Conservation (phyloP, 495 filamentous ascomycete species). For the Alectoria sarmentosa region DNA sequence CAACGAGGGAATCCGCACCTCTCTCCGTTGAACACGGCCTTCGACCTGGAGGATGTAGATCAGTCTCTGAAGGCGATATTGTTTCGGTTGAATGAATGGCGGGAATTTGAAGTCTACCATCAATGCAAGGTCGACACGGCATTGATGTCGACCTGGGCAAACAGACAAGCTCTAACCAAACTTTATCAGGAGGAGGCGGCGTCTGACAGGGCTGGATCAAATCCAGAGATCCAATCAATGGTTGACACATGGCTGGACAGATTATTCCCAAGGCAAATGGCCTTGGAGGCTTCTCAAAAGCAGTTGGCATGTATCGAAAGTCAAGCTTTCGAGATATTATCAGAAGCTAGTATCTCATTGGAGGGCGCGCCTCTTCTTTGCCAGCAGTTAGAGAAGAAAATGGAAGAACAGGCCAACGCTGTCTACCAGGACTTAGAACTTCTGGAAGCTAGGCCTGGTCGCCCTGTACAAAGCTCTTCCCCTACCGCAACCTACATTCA, state of each 20-base stretch:
- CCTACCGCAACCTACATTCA: background rate
- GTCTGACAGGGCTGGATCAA: background rate
- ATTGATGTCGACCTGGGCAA: background rate
- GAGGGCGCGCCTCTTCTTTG: background rate
- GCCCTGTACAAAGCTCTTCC: background rate
- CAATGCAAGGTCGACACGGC: background rate
- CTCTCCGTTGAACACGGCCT: background rate
- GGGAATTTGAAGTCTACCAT: constrained; percentile 4
- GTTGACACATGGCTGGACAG: background rate
- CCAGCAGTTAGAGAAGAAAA: background rate
- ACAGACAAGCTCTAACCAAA: background rate
- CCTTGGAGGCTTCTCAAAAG: background rate
- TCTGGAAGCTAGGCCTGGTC: background rate
- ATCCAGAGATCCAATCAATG: background rate
- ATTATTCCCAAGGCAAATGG: background rate
- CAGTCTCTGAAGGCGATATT: background rate
- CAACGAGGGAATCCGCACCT: background rate
- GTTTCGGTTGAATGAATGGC: constrained; percentile 1
- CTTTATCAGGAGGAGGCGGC: background rate
- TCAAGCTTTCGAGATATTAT: background rate
- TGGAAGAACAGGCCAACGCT: background rate
- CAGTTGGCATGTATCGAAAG: background rate
- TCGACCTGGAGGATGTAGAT: background rate
- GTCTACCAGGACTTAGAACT: constrained; percentile 4
- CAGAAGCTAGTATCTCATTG: background rate